Conservation (phyloP, 306 rosid species). For the Trifolium fragiferum region DNA sequence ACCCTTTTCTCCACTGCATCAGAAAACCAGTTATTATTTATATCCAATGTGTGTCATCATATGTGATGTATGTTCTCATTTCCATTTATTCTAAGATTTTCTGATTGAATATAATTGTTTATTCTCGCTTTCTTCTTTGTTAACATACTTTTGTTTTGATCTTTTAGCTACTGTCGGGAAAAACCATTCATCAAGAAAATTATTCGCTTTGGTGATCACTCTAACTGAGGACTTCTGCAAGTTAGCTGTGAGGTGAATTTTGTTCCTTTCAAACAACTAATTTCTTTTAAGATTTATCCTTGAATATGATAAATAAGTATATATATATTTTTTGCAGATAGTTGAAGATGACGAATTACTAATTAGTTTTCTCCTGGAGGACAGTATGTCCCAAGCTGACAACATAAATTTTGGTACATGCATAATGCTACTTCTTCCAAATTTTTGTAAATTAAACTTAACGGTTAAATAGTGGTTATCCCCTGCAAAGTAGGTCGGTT, state of each 20-base stretch:
- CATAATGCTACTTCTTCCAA: not conserved
- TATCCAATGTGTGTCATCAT: too few relatives aligned
- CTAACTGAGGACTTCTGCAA: conserved; percentile 57
- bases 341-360: not conserved
- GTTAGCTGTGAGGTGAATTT: conserved; percentile 36
- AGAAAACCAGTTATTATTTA: too few relatives aligned
- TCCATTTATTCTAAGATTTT: conserved; percentile 22
- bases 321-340: conserved; percentile 14
- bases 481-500: too few relatives aligned
- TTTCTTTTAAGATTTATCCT: conserved; percentile 21
- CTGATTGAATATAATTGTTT: conserved; percentile 27
- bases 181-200: conserved; percentile 72
- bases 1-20: too few relatives aligned
- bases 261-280: conserved; percentile 29
- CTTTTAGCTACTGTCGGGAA: conserved; percentile 67
- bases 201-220: conserved; percentile 67
- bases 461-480: too few relatives aligned
- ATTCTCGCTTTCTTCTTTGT: conserved; percentile 11
- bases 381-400: not conserved
- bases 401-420: conserved; percentile 34
- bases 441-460: conserved; percentile 30
- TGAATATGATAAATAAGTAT: conserved; percentile 24
- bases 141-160: conserved; percentile 2
- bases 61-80: conserved; percentile 62
- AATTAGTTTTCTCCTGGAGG: conserved; percentile 6